A percentile compares a stretch with the other conserved stretches of the same genome.
Conservation (phyloP, 768 basidiomycete genomes). For the Suillus subalutaceus region DNA sequence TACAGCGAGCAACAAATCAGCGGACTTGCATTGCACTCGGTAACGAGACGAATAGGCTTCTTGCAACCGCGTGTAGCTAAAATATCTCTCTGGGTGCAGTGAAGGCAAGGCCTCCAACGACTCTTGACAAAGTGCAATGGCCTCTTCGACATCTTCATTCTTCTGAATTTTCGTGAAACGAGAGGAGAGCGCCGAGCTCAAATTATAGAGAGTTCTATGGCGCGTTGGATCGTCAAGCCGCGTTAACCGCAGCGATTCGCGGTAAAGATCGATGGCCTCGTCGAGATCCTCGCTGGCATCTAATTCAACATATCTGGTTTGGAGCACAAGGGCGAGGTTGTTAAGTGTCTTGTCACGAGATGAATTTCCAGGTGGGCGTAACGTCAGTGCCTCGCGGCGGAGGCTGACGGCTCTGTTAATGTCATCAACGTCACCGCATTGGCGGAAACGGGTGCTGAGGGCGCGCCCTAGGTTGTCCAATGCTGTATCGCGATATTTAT, state of each 20-base stretch:
- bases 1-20: neutral
- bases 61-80: fast-evolving
- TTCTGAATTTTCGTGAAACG: neutral
- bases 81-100: neutral
- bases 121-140: neutral
- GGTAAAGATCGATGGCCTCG: neutral
- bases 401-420: too few species aligned
- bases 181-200: neutral
- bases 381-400: neutral
- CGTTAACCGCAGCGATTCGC: neutral
- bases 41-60: neutral
- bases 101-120: neutral
- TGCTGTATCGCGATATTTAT: fast-evolving
- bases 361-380: neutral
- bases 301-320: neutral
- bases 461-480: neutral
- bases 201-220: neutral
- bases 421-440: too few species aligned
- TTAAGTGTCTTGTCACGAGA: neutral
- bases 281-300: neutral
- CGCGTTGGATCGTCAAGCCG: fast-evolving
- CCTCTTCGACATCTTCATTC: neutral
- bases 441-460: neutral
- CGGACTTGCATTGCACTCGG: fast-evolving
- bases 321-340: neutral